Evolutionary conservation across 208 protist species (phyloP), one percentile per base, ranked within the genome.

Genomic region (Trypanosoma melophagium): DNA sequence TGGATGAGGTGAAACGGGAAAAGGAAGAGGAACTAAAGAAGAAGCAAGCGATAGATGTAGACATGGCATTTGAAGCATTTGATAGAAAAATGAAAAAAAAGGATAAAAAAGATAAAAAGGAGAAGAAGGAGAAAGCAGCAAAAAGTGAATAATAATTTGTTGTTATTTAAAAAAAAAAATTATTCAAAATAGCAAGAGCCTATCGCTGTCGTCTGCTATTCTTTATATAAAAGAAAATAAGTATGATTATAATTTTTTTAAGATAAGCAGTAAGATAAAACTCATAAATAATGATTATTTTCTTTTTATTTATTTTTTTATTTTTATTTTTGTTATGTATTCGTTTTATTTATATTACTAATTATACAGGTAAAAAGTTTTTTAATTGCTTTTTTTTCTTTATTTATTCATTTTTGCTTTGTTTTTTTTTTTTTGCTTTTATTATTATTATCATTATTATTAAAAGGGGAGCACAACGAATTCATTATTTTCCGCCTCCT

Each of bases 61-160:
- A 60, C 22, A 38, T 16, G 17, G 71, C 73, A 21, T 59, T 86
- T 47, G 73, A 76, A 44, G 57, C 31, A 31, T 63, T 92, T 3
- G 67, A 79, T 21, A 80, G 68, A 9, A 71, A 69, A 28, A 58
- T 79, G 58, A 70, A 71, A n/a, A 55, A 59, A 24, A 82, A 81
- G 59, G 62, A 78, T 14, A 90, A 87, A 38, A 72, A 68, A 55
- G 81, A 82, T 63, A 90, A 84, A 64, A 40, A 8, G 21, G 85
- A 87, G 54, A 77, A 77, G 42, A 57, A 21, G n/a, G 55, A 41
- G 28, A 68, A 76, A 76, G 28, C 44, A 40, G 19, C 31, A 25
- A 49, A 24, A 16, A 55, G 38, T 21, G 7, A 53, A 53, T 25
- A 22, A 28, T n/a, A 58, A 44, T 44, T 14, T n/a, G n/a, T n/a